phyloP scores from a whole-genome alignment of 331 rosid genomes.

The Cydonia oblonga region DNA sequence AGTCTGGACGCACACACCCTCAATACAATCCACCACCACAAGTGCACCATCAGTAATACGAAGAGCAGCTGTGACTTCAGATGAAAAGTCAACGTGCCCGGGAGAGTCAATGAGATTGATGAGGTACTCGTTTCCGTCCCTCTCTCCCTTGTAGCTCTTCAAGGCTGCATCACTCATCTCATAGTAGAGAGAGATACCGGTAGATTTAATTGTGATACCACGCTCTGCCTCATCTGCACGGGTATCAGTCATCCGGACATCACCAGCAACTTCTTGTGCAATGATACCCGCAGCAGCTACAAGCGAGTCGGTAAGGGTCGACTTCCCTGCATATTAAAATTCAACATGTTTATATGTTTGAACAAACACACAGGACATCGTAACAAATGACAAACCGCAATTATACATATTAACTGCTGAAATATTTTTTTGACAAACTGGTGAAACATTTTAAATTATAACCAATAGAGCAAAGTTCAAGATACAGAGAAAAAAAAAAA shows the following conservation, averaged over 20 bases:
- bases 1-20: conserved; percentile 88
- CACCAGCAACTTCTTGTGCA: conserved; percentile 83
- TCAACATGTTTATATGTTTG: background rate
- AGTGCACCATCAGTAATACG: conserved; percentile 94
- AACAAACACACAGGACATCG: background rate
- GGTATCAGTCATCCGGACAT: conserved; percentile 95
- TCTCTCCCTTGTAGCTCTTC: conserved; percentile 53
- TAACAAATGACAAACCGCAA: background rate
- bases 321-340: conserved; percentile 40
- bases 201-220: conserved; percentile 82
- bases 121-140: conserved; percentile 73
- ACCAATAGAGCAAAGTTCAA: background rate
- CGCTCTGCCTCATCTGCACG: conserved; percentile 94
- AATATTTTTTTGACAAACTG: background rate
- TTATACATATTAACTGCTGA: background rate
- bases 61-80: conserved; percentile 92
- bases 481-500: background rate
- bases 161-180: conserved; percentile 54
- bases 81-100: conserved; percentile 90
- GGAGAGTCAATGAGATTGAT: conserved; percentile 91
- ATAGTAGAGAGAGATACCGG: conserved; percentile 85
- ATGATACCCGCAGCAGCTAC: conserved; percentile 98
- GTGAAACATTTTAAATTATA: background rate
- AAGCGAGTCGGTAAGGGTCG: conserved; percentile 72
- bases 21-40: conserved; percentile 90